These are phyloP conservation scores for Claviceps paspali DNA, from an alignment of 2,329 filamentous ascomycete genomes.

Conservation along the genomic window DNA sequence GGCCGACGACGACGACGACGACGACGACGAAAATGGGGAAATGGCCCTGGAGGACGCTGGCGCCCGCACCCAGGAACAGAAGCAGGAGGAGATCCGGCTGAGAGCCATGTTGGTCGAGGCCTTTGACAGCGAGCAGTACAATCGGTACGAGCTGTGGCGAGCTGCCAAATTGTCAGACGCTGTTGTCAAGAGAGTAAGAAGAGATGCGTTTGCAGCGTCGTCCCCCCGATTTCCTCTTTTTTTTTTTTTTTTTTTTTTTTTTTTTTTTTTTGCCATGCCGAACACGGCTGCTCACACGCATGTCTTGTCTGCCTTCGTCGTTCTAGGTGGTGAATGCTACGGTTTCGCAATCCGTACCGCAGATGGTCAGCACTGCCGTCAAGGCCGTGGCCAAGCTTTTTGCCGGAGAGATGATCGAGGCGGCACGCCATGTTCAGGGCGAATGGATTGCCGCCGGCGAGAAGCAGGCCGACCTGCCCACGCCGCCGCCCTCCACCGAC, in stretches of 20 bases:
- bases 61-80: conserved; percentile 50
- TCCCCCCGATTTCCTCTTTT: too few relatives aligned
- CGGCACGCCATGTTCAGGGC: conserved; percentile 52
- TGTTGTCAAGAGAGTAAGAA: conserved; percentile 49
- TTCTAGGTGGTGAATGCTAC: conserved; percentile 60
- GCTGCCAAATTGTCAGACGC: conserved; percentile 52
- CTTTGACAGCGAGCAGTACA: conserved; percentile 51
- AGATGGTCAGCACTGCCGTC: conserved; percentile 60
- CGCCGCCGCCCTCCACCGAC: conserved; percentile 22
- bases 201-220: too few relatives aligned
- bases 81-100: conserved; percentile 43
- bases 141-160: conserved; percentile 56
- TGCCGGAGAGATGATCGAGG: conserved; percentile 60
- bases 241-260: too few relatives aligned
- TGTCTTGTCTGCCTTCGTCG: background rate
- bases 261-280: too few relatives aligned
- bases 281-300: too few relatives aligned
- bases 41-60: conserved; percentile 43
- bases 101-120: conserved; percentile 46
- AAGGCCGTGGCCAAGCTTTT: conserved; percentile 64
- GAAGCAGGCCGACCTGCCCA: conserved; percentile 37
- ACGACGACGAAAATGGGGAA: conserved; percentile 40
- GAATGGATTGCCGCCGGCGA: conserved; percentile 53
- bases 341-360: conserved; percentile 62
- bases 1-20: conserved; percentile 42